phyloP scores from a whole-genome alignment of 768 basidiomycete species.

The Lyophyllum semitale region DNA sequence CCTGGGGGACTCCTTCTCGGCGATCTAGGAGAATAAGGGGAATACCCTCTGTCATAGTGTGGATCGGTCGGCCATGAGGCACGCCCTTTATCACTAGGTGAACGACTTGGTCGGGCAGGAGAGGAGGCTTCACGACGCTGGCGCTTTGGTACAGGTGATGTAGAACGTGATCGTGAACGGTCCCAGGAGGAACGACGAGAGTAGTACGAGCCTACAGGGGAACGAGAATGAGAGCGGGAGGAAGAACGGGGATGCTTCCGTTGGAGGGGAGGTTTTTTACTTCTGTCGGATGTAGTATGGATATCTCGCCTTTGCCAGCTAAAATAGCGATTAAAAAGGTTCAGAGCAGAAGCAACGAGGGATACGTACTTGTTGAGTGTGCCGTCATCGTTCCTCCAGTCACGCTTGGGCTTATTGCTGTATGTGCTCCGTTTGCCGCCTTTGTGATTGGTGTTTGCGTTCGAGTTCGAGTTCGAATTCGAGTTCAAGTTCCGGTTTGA shows the following conservation, averaged over 20 bases:
- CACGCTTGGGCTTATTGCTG: conserved; percentile 42
- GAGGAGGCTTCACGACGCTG: conserved; percentile 56
- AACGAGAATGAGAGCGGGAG: conserved; percentile 63
- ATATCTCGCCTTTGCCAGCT: conserved; percentile 73
- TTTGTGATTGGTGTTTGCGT: conserved; percentile 21
- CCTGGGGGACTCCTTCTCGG: conserved; percentile 1
- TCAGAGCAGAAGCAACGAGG: conserved; percentile 1
- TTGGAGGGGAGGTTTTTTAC: conserved; percentile 36
- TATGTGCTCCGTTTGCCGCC: conserved; percentile 34
- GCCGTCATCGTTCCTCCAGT: conserved; percentile 63
- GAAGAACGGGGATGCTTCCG: conserved; percentile 49
- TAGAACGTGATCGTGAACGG: conserved; percentile 62
- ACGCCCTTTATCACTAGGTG: conserved; percentile 49
- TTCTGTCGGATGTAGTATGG: conserved; percentile 39
- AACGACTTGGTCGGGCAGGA: conserved; percentile 43
- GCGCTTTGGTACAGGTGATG: conserved; percentile 59
- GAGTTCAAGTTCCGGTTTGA: conserved; percentile 30
- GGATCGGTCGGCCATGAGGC: conserved; percentile 29
- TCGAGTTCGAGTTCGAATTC: conserved; percentile 20
- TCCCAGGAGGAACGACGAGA: conserved; percentile 66
- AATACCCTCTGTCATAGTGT: conserved; percentile 4
- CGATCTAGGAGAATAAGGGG: conserved; percentile 9
- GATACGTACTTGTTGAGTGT: conserved; percentile 71
- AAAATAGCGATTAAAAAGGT: conserved; percentile 10
- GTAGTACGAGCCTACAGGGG: conserved; percentile 65